Evolutionary conservation across 2,329 filamentous ascomycete genomes (phyloP).

Genomic region (Colletotrichum echinochloae): DNA sequence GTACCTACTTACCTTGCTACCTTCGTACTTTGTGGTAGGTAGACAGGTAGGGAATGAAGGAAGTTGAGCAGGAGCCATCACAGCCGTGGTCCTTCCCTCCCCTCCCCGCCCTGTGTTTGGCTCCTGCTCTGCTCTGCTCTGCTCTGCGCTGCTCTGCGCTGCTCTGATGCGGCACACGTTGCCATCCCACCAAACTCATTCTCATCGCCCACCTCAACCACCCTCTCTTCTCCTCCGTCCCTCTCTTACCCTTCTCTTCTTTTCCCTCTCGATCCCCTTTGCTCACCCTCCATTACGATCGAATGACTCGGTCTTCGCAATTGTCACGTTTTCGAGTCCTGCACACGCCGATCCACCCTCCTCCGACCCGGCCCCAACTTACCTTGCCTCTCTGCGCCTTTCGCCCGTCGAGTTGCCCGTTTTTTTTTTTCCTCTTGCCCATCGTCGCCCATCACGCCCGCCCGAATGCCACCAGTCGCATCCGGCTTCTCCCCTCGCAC

Average conservation of each 20-base stretch:
- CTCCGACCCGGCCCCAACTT: conserved; percentile 35
- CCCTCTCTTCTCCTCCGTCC: conserved; percentile 28
- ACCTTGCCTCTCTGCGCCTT: conserved; percentile 26
- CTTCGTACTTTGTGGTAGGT: too few relatives aligned
- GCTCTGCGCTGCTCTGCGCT: too few relatives aligned
- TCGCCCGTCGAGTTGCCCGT: conserved; percentile 35
- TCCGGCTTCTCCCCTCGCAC: conserved; percentile 13
- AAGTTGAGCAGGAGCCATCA: neutral
- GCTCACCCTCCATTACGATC: conserved; percentile 38
- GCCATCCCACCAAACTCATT: conserved; percentile 39
- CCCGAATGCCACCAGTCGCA: conserved; percentile 31
- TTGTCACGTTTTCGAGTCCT: conserved; percentile 15
- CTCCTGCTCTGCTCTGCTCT: neutral
- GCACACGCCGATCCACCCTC: conserved; percentile 19
- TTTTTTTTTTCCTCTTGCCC: too few relatives aligned
- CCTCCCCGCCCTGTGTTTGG: neutral
- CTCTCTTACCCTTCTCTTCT: conserved; percentile 28
- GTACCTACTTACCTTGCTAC: too few relatives aligned
- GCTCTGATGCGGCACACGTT: conserved; percentile 36
- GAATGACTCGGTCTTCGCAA: conserved; percentile 30
- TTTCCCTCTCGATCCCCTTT: conserved; percentile 19
- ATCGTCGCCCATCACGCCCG: conserved; percentile 22
- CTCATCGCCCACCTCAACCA: conserved; percentile 42
- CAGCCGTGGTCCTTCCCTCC: neutral
- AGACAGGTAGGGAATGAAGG: neutral